Evolutionary conservation across 2,329 filamentous ascomycete genomes (phyloP), one percentile per base, ranked within the genome.

Genomic region (Trichophyton benhamiae): DNA sequence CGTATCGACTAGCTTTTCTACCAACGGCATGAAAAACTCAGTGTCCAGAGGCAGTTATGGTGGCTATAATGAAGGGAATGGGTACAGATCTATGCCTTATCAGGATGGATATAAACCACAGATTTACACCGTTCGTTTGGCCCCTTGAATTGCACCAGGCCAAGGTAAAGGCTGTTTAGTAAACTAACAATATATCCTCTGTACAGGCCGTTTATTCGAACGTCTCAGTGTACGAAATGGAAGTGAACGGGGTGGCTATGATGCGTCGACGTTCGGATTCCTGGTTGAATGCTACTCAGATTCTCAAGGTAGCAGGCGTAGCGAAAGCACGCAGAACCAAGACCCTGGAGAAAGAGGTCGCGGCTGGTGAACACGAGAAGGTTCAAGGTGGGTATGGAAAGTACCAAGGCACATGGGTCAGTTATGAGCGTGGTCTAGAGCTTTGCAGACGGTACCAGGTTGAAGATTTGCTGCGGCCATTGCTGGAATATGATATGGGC

Each of bases 381-480:
- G 92, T 99, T 2, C 94, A 99, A 73, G 94, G 94, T 38, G 94
- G 94, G 3, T 99, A 99, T 70, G 94, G 94, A 66, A 97, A 97
- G 78, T 99, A 99, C 70, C 94, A 99, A 78, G 94, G 94, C 61
- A 99, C 94, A 1, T 99, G 94, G 94, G 95, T 99, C 70, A 89
- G 88, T 70, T 97, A 95, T 70, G 88, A 92, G 58, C 85, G 92
- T 64, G 94, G 92, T 1, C 82, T 95, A 53, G 90, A 96, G 70
- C 92, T 99, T 68, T 97, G 94, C 74, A 85, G 88, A 48, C 82
- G 85, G 70, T 86, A 86, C 68, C 82, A 83, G 62, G 78, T 80
- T 44, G 76, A 79, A 65, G 76, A 79, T 63, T 60, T 78, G 27
- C 68, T 80, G 44, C 70, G 76, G 53, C 78, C 78, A 8, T 68